Evolutionary conservation across 2,329 filamentous ascomycete genomes (phyloP), one percentile per base, ranked within the genome.

Genomic region (Hypoxylon rubiginosum): DNA sequence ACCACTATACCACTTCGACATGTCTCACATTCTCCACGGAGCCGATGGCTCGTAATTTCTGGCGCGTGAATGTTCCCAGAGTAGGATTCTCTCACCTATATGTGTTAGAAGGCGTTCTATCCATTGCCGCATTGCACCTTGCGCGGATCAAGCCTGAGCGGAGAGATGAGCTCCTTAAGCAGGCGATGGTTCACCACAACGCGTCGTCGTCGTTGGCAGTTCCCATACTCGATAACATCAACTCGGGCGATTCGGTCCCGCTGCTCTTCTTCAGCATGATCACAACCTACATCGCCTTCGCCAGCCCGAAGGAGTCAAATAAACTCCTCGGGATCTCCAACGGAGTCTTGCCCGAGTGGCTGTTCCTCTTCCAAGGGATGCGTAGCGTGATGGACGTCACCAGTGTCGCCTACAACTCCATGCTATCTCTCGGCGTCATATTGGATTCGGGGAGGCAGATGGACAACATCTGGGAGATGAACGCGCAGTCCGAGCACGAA

Each of bases 1-100:
- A 87, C 70, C 84, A 87, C 73, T 87, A 80, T 67, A 81, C 79
- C 48, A 83, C 80, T 0, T 81, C 80, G 9, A 87, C 85, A 0
- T 81, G 80, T 55, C 75, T 79, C n/a, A 86, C 84, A 0, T 73
- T 87, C 2, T 80, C 80, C 4, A 75, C 74, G 6, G 79, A 83
- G 39, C 75, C 80, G 0, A 68, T 75, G 6, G 66, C 85, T 2
- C 81, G 81, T 43, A 77, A 79, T 34, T 79, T 86, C 30, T 86
- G 83, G 81, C 80, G 81, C 6, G 76, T 82, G 7, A 82, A 81
- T 56, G 80, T 83, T 2, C 81, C 85, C 10, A 78, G 80, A n/a
- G 72, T 84, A 24, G 85, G 80, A 2, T 81, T 86, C 30, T 66
- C 75, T 0, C 80, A 80, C 60, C 81, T 80, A 15, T 85, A 82